Conservation (phyloP, 2,329 filamentous ascomycete genomes). For the Fusarium burgessii region DNA sequence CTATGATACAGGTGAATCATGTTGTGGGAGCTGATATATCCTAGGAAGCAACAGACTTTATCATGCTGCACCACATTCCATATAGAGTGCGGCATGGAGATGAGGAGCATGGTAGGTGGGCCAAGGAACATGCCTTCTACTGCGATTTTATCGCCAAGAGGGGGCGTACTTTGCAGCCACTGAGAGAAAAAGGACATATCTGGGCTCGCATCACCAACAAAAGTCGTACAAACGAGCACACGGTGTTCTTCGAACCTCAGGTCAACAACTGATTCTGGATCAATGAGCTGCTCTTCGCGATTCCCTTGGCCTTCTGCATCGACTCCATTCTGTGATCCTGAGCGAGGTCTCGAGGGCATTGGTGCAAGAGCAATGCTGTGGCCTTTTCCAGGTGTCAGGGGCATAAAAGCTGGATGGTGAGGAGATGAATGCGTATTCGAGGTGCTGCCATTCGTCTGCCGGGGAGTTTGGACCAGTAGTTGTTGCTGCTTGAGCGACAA, state of each 20-base stretch:
- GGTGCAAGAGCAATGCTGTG: slow-evolving; percentile 67
- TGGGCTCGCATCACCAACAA: slow-evolving; percentile 72
- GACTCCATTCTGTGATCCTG: slow-evolving; percentile 48
- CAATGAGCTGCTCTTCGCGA: slow-evolving; percentile 57
- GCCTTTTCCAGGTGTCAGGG: slow-evolving; percentile 65
- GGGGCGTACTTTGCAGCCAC: slow-evolving; percentile 71
- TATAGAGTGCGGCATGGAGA: slow-evolving; percentile 73
- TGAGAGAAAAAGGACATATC: slow-evolving; percentile 75
- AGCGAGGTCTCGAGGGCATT: slow-evolving; percentile 51
- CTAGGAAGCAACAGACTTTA: slow-evolving; percentile 74
- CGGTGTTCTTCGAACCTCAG: slow-evolving; percentile 72
- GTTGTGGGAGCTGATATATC: slow-evolving; percentile 75
- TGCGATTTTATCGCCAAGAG: slow-evolving; percentile 67
- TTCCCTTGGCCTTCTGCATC: slow-evolving; percentile 41
- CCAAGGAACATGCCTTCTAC: slow-evolving; percentile 77
- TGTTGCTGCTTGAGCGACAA: slow-evolving; percentile 59
- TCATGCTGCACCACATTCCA: slow-evolving; percentile 75
- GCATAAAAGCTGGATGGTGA: slow-evolving; percentile 65
- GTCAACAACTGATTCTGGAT: slow-evolving; percentile 63
- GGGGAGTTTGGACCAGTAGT: slow-evolving; percentile 56
- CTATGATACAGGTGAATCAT: slow-evolving; percentile 73
- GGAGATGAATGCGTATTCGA: slow-evolving; percentile 50
- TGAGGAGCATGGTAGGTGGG: slow-evolving; percentile 73
- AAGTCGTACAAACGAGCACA: slow-evolving; percentile 75
- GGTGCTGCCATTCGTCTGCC: slow-evolving; percentile 61